Conservation (phyloP, 2,329 filamentous ascomycete species). For the Colletotrichum sansevieriae region DNA sequence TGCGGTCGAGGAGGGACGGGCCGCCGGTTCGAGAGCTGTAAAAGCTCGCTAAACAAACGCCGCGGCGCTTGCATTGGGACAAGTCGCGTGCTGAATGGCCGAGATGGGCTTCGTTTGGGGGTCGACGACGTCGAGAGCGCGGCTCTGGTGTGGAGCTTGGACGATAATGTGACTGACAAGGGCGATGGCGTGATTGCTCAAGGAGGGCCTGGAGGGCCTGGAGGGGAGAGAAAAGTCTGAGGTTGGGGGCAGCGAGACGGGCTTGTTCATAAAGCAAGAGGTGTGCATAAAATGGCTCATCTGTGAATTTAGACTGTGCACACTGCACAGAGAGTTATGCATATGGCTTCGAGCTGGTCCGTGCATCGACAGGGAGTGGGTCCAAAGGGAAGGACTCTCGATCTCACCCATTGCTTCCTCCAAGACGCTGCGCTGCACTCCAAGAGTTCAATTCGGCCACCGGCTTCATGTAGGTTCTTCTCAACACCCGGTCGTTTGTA, state of each 20-base stretch:
- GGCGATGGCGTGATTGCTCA: conserved; percentile 41
- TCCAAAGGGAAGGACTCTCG: not conserved
- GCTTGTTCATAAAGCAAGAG: not conserved
- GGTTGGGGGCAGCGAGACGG: not conserved
- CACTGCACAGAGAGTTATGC: not conserved
- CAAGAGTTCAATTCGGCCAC: not conserved
- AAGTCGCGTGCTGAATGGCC: conserved; percentile 24
- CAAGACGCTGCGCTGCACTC: not conserved
- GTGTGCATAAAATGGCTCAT: not conserved
- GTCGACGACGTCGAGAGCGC: conserved; percentile 39
- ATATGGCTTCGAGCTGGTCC: not conserved
- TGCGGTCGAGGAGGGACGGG: conserved; percentile 30
- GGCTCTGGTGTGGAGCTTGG: conserved; percentile 42
- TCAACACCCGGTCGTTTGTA: too few relatives aligned
- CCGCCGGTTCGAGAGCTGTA: conserved; percentile 35
- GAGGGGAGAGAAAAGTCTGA: conserved; percentile 25
- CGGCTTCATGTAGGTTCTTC: not conserved
- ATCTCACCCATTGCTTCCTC: too few relatives aligned
- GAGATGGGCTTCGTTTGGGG: conserved; percentile 37
- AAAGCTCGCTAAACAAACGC: conserved; percentile 39
- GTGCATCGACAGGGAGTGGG: not conserved
- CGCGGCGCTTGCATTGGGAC: conserved; percentile 39
- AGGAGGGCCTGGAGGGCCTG: not conserved
- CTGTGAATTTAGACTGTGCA: conserved; percentile 1
- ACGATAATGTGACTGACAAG: conserved; percentile 39